A percentile compares a stretch with the other conserved stretches of the same genome.
These are phyloP conservation scores for Lavandula angustifolia DNA, from an alignment of 257 asterid species.

Conservation along the genomic window DNA sequence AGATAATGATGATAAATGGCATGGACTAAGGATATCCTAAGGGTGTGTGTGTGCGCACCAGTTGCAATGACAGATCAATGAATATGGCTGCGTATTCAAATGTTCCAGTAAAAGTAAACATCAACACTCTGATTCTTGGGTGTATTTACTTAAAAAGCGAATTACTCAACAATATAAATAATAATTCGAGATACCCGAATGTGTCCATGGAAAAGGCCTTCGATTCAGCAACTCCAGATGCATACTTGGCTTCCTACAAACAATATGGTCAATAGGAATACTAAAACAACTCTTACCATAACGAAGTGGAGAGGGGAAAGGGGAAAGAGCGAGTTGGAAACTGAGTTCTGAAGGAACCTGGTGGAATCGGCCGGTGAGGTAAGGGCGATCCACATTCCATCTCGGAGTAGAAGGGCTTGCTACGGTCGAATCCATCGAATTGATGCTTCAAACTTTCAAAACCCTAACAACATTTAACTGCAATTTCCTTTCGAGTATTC, in stretches of 20 bases:
- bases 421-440: slow-evolving; percentile 48
- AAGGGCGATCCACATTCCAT: slow-evolving; percentile 83
- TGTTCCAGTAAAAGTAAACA: background rate
- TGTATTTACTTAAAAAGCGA: background rate
- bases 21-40: background rate
- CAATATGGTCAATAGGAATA: slow-evolving; percentile 3
- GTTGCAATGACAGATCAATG: background rate
- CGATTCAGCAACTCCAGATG: slow-evolving; percentile 49
- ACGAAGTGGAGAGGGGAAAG: background rate
- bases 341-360: slow-evolving; percentile 39
- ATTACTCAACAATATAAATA: background rate
- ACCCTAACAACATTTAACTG: slow-evolving; percentile 33
- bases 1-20: background rate
- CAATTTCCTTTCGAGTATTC: slow-evolving; percentile 11
- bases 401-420: slow-evolving; percentile 59
- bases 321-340: background rate
- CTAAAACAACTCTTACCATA: background rate
- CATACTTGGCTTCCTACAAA: slow-evolving; percentile 50
- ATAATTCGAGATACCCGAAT: slow-evolving; percentile 43
- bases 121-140: background rate
- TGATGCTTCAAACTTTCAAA: slow-evolving; percentile 16
- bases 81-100: background rate
- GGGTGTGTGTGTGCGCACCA: background rate
- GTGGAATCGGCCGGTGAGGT: slow-evolving; percentile 71
- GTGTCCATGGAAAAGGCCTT: slow-evolving; percentile 45